Base-by-base conservation (phyloP, 2,329 filamentous ascomycete genomes). In the Arthrobotrys megalospora region DNA sequence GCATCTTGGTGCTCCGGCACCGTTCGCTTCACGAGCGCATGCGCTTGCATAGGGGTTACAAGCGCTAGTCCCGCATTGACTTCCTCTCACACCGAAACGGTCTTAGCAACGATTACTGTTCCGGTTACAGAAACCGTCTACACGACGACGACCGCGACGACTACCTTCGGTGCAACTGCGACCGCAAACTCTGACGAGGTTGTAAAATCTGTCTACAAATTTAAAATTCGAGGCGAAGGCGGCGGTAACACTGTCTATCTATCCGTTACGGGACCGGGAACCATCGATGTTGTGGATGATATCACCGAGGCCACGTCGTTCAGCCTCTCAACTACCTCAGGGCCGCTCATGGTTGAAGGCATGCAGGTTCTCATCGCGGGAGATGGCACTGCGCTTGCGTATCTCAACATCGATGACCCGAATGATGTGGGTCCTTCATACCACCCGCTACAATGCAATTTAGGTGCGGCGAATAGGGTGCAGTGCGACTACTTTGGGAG, bases 21-120 rank as follows among this genome's bases (percentile, higher is more conserved):
- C 0, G 78, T 65, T 19, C 63, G 55, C 8, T 83, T 82, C 79
- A 68, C 78, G n/a, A 82, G 80, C 69, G 82, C 82, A 5, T 83
- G 83, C 80, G 80, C 80, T 1, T 83, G 83, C 80, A 81, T 80
- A 38, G 82, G 83, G 41, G 80, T 82, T 41, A 70, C 67, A 1
- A 70, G 32, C 5, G 24, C 34, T 24, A 41, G 62, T 32, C 80
- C 76, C 5, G 47, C 71, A 12, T 72, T 63, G 14, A 14, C 28
- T 0, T 16, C 11, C 6, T 10, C 53, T 12, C 34, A 21, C 14
- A 36, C 53, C 3, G n/a, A 16, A 21, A 60, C 14, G 6, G 11
- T 41, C 3, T 41, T 32, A 11, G 32, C 47, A 14, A 66, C 63
- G 1, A 38, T 66, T 38, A 66, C 63, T 12, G 19, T 41, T 7